phyloP scores from a whole-genome alignment of 208 protist species.

The Crithidia sp. region DNA sequence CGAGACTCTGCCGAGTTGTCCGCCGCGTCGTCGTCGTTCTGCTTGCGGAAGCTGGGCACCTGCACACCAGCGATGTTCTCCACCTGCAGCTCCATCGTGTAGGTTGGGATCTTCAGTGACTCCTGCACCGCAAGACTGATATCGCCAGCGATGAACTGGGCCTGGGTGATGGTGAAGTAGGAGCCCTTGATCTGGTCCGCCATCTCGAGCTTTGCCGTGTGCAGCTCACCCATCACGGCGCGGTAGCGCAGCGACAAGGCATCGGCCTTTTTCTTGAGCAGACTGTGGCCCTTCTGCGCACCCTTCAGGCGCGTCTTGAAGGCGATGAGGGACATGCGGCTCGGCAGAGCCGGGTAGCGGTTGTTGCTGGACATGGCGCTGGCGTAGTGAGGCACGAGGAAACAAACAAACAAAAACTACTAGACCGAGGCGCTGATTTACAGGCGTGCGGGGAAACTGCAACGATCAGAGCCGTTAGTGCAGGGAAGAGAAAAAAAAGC shows the following conservation, averaged over 20 bases:
- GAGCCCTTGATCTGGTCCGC: conserved; percentile 87
- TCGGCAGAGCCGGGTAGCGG: conserved; percentile 90
- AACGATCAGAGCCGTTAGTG: not conserved
- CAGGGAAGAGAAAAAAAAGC: not conserved
- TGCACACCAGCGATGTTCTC: conserved; percentile 99
- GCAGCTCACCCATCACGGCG: conserved; percentile 95
- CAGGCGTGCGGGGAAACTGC: no score
- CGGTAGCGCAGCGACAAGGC: conserved; percentile 98
- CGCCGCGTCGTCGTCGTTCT: conserved; percentile 31
- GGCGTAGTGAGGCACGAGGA: not conserved
- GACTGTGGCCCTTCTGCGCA: conserved; percentile 98
- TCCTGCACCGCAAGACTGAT: conserved; percentile 95
- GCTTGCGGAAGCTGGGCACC: conserved; percentile 94
- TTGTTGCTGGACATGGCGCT: conserved; percentile 75
- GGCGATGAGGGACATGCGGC: conserved; percentile 92
- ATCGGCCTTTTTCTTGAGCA: conserved; percentile 99
- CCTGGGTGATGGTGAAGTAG: conserved; percentile 96
- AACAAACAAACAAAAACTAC: not conserved
- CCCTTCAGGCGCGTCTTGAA: conserved; percentile 96
- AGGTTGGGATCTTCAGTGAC: conserved; percentile 89
- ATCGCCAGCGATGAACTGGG: conserved; percentile 97
- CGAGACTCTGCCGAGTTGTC: conserved; percentile 16
- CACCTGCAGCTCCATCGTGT: conserved; percentile 89
- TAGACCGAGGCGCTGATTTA: not conserved
- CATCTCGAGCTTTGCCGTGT: conserved; percentile 87